Percentiles rank a stretch among this genome's conserved stretches.
Conservation (phyloP, 2,329 filamentous ascomycete genomes). For the Trichoderma hamatum region DNA sequence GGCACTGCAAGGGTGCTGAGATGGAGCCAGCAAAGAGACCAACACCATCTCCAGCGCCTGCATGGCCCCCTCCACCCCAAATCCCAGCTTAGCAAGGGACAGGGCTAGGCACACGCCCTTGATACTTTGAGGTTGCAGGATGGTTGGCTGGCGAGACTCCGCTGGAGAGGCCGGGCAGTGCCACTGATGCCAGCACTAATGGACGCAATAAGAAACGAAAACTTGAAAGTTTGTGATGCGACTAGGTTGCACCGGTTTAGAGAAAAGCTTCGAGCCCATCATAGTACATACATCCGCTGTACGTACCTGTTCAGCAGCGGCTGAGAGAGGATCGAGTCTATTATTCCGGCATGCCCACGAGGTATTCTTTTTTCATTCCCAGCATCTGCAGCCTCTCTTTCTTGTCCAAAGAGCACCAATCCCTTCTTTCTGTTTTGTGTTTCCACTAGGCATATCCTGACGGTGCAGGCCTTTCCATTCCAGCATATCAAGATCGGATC, state of each 20-base stretch:
- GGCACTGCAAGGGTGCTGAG: background rate
- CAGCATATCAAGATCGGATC: constrained; percentile 13
- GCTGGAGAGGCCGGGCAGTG: background rate
- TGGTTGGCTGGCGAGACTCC: constrained; percentile 10
- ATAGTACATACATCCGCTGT: background rate
- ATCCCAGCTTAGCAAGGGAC: constrained; percentile 18
- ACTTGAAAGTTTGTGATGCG: background rate
- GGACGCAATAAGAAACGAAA: background rate
- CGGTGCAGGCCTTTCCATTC: background rate
- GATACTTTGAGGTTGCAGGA: background rate
- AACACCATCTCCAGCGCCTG: background rate
- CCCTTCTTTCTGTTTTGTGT: background rate
- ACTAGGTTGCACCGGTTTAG: background rate
- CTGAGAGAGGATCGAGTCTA: background rate
- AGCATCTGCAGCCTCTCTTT: constrained; percentile 6
- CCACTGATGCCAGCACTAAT: background rate
- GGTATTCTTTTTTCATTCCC: background rate
- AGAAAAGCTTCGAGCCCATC: background rate
- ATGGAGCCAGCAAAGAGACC: constrained; percentile 9
- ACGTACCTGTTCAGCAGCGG: background rate
- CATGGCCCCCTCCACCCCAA: background rate
- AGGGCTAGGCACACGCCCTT: constrained; percentile 9
- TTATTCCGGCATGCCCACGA: background rate
- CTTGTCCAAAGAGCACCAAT: background rate
- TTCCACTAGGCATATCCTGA: background rate